phyloP scores from a whole-genome alignment of 2,329 filamentous ascomycete genomes.

The Paraphoma chrysanthemicola region DNA sequence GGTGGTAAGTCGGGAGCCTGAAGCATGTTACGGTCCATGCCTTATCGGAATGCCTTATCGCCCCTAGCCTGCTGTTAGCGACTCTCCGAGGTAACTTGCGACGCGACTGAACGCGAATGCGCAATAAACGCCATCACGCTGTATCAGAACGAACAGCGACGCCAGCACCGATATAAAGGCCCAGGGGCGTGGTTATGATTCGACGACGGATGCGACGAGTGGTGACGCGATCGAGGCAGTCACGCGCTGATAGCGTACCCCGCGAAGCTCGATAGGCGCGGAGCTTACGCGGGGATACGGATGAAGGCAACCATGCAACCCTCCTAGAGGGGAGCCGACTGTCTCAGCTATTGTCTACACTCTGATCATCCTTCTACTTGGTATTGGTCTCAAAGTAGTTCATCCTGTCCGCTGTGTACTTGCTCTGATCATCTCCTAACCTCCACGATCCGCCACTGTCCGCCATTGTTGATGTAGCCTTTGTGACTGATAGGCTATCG shows the following conservation, averaged over 20 bases:
- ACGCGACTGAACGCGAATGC: neutral
- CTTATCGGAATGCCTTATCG: neutral
- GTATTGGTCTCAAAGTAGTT: neutral
- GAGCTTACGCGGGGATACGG: conserved; percentile 33
- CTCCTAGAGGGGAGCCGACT: conserved; percentile 8
- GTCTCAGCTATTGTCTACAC: conserved; percentile 1
- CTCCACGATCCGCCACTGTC: neutral
- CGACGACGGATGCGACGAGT: neutral
- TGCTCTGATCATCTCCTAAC: too few species aligned
- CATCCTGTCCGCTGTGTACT: neutral
- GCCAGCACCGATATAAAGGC: neutral
- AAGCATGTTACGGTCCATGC: too few species aligned
- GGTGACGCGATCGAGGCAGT: conserved; percentile 16
- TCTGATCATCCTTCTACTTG: neutral
- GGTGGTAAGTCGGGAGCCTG: too few species aligned
- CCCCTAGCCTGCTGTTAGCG: neutral
- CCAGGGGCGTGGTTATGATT: neutral
- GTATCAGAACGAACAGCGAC: neutral
- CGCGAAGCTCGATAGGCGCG: conserved; percentile 33
- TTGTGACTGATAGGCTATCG: conserved; percentile 2
- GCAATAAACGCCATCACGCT: neutral
- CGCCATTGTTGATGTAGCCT: neutral
- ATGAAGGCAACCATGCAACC: conserved; percentile 10
- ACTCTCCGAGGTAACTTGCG: neutral
- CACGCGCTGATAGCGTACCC: conserved; percentile 31